Conservation (phyloP, 768 basidiomycete species). For the Mycena vitilis region DNA sequence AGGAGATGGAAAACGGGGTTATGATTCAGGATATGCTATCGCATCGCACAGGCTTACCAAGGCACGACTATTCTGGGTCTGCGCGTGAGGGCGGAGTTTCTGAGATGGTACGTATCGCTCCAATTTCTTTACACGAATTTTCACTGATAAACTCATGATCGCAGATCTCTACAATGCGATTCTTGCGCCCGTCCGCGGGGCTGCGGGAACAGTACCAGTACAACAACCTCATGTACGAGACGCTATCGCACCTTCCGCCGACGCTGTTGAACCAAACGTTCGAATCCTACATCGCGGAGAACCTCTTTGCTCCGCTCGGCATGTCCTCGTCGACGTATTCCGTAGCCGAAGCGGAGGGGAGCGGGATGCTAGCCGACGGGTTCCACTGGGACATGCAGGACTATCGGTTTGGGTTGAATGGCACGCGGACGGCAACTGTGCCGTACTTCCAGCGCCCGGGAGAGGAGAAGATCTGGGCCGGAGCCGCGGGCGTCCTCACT, state of each 20-base stretch:
- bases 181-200: constrained; percentile 54
- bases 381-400: constrained; percentile 51
- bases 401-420: constrained; percentile 41
- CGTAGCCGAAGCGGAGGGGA: constrained; percentile 48
- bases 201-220: constrained; percentile 58
- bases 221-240: constrained; percentile 60
- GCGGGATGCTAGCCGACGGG: constrained; percentile 51
- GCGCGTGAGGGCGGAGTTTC: constrained; percentile 45
- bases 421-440: constrained; percentile 48
- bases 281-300: constrained; percentile 52
- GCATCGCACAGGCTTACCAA: constrained; percentile 59
- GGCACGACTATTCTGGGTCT: constrained; percentile 54
- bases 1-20: constrained; percentile 47
- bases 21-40: constrained; percentile 56
- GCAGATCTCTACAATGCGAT: constrained; percentile 52
- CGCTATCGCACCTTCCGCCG: constrained; percentile 52
- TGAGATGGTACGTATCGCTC: constrained; percentile 47
- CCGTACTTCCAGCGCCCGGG: constrained; percentile 55
- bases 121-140: too few relatives aligned
- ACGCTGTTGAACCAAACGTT: constrained; percentile 54
- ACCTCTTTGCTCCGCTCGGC: constrained; percentile 52
- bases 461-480: constrained; percentile 54
- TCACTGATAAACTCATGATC: not conserved
- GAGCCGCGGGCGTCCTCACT: constrained; percentile 54
- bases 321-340: constrained; percentile 56